Base-by-base conservation (phyloP, 768 basidiomycete genomes). In the Lactifluus volemus region DNA sequence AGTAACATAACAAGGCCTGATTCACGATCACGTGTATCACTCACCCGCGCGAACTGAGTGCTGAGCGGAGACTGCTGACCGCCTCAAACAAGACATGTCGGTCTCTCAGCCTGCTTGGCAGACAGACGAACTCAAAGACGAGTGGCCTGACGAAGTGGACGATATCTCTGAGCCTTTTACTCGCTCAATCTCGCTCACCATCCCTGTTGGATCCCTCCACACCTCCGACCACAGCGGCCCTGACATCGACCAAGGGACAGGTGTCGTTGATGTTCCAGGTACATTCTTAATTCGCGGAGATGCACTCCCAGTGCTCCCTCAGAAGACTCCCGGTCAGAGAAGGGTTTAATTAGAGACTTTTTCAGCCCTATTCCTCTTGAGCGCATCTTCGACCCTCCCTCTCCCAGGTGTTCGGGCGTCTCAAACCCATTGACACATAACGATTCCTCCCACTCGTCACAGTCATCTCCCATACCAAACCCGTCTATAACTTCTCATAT, bases 301-400 rank as follows among this genome's bases (percentile, higher is more conserved):
- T 65, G 75, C 84, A 39, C 81, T 79, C 5, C 69, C 76, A 5
- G 81, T 83, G 0, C 68, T 88, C 47, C 71, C 87, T 17, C 83
- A 84, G 53, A 85, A 83, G 68, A 87, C 87, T 10, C 86, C 87
- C 9, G 84, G 82, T 25, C 75, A 76, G 47, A 84, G 70, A 85
- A 83, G 61, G 74, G 76, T n/a, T 67, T 75, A 42, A 79, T 85
- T 49, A 92, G 88, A 73, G 84, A 89, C 72, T 83, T 98, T 70
- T 98, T 98, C 76, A 91, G 86, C 58, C 92, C 92, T 0, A 71
- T 93, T 56, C 85, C 87, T 29, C 78, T 97, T 9, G 93, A 97
- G 73, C 81, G 80, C 58, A 92, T 97, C 90, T 97, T 96, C 66
- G 89, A 95, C 63, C 94, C 94, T 8, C 94, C 94, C 1, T 90